Evolutionary conservation across 768 basidiomycete genomes (phyloP).

Genomic region (Mycena rosella): DNA sequence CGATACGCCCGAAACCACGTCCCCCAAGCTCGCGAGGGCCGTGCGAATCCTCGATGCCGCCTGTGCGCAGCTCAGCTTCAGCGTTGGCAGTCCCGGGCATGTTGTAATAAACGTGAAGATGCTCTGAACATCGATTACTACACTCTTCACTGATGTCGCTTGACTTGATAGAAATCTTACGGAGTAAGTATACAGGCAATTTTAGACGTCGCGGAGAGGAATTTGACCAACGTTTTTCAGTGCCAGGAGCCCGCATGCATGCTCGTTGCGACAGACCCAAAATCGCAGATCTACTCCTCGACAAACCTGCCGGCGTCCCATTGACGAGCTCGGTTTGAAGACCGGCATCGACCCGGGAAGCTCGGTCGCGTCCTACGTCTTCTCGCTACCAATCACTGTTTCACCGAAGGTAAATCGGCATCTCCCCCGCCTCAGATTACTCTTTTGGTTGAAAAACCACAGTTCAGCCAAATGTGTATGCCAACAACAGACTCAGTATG

Average conservation of each 20-base stretch:
- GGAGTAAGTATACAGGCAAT: conserved; percentile 1
- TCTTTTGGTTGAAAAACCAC: neutral
- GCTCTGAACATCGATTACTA: too few species aligned
- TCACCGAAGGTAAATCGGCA: conserved; percentile 47
- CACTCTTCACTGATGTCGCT: neutral
- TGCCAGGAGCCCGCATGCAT: conserved; percentile 48
- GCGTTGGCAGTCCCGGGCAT: neutral
- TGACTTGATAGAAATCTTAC: neutral
- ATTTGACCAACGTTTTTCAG: neutral
- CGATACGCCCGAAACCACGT: too few species aligned
- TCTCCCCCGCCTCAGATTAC: neutral
- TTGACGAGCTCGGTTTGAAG: conserved; percentile 45
- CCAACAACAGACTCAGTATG: conserved; percentile 56
- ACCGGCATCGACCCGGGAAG: conserved; percentile 53
- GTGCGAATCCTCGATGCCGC: too few species aligned
- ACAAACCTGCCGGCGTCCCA: conserved; percentile 51
- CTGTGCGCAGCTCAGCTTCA: too few species aligned
- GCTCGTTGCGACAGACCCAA: conserved; percentile 48
- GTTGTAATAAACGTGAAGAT: conserved; percentile 29
- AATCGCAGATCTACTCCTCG: conserved; percentile 54
- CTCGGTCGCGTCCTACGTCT: conserved; percentile 54
- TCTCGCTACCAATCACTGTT: conserved; percentile 56
- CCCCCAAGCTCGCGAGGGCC: too few species aligned
- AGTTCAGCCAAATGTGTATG: conserved; percentile 54
- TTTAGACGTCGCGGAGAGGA: neutral